Conservation (phyloP, 2,329 filamentous ascomycete genomes). For the Colletotrichum zoysiae region DNA sequence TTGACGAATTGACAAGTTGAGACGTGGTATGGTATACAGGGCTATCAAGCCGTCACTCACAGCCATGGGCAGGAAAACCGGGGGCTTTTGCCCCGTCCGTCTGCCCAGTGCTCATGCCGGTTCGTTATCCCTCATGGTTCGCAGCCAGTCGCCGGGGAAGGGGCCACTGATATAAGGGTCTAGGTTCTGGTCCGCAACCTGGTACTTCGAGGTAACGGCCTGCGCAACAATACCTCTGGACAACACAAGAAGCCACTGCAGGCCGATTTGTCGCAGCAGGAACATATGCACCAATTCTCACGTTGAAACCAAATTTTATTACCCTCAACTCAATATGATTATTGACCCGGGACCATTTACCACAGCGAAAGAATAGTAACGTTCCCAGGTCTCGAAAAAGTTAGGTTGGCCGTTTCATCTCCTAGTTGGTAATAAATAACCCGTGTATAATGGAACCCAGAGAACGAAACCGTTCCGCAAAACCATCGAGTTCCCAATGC, state of each 20-base stretch:
- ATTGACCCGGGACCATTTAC: constrained; percentile 3
- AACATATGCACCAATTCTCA: background rate
- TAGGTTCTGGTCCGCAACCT: background rate
- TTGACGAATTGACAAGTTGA: background rate
- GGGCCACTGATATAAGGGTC: background rate
- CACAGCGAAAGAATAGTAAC: background rate
- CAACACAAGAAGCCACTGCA: background rate
- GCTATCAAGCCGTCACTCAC: background rate
- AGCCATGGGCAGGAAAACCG: background rate
- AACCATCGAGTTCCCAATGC: background rate
- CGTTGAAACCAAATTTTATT: background rate
- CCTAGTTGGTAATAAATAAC: background rate
- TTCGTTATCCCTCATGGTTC: background rate
- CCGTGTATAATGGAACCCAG: background rate
- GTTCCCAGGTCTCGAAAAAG: background rate
- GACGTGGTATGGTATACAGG: background rate
- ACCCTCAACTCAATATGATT: background rate
- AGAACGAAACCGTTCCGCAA: constrained; percentile 2
- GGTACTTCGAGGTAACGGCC: background rate
- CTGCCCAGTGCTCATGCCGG: background rate
- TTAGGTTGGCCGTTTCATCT: background rate
- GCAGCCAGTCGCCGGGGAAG: background rate
- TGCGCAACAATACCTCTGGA: background rate
- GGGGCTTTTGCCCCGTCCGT: background rate
- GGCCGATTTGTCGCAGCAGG: background rate